Evolutionary conservation across 352 stramenopile genomes (phyloP).

Genomic region (Pilasporangium apinafurcum): DNA sequence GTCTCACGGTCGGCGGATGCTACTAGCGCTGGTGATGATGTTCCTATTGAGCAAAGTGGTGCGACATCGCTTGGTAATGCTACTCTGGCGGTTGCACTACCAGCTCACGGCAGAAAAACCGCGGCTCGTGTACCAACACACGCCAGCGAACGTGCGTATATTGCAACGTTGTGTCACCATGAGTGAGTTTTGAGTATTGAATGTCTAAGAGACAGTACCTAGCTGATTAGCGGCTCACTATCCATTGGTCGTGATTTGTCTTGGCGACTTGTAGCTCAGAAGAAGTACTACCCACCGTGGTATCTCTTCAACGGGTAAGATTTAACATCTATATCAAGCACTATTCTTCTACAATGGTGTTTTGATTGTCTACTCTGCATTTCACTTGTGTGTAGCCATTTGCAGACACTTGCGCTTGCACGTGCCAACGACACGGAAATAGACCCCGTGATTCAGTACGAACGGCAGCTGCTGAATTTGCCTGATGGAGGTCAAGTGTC

Average conservation of each 20-base stretch:
- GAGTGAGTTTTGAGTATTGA: conserved; percentile 10
- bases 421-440: conserved; percentile 19
- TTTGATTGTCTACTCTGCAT: neutral
- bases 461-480: conserved; percentile 53
- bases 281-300: conserved; percentile 50
- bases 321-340: no score
- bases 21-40: conserved; percentile 7
- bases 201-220: neutral
- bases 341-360: neutral
- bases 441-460: conserved; percentile 30
- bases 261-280: conserved; percentile 15
- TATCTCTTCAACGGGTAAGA: conserved; percentile 50
- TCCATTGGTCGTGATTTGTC: neutral
- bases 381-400: conserved; percentile 13
- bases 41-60: conserved; percentile 3
- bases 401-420: conserved; percentile 50
- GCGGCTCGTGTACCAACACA: conserved; percentile 32
- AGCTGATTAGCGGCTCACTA: neutral
- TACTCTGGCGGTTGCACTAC: conserved; percentile 16
- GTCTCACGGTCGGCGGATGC: neutral
- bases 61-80: conserved; percentile 5
- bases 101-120: conserved; percentile 28
- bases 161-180: conserved; percentile 32
- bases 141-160: conserved; percentile 23
- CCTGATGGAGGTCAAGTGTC: conserved; percentile 62